Base-by-base conservation (phyloP, 179 eudicot species). In the Gypsophila paniculata region DNA sequence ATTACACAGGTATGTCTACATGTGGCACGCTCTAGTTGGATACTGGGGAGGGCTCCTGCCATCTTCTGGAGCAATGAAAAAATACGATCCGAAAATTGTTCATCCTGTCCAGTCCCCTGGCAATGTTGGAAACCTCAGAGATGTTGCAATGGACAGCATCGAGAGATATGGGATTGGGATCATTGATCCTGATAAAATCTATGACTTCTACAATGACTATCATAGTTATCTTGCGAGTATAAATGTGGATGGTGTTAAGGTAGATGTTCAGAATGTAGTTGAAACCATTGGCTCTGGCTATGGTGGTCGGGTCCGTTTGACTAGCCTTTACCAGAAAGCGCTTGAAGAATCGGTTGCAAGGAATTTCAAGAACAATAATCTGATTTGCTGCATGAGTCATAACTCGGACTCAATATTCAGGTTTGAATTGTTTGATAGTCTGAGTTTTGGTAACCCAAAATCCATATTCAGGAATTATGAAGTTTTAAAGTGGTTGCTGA, bases 31-130 rank as follows among this genome's bases (percentile, higher is more conserved):
- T 21, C 59, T 91, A 72, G 75, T 81, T 67, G 97, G 97, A 26
- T 91, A 89, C 42, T 91, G 97, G 97, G 97, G 95, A 68, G 95
- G 95, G 21, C 65, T 91, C 61, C 84, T 79, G 39, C 90, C 95
- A 34, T 81, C 84, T 25, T 83, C 86, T 19, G 83, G 76, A 22
- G 62, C 79, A 53, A 72, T 87, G 72, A 84, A 86, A 70, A 86
- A 91, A 48, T 91, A 91, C 78, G 81, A 83, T 14, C 86, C 90
- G 13, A 83, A 81, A 81, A 72, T 91, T 63, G 77, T 60, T 36
- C 78, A 91, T 78, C 94, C 92, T n/a, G 80, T 83, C 54, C 96
- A 84, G 74, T 86, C 94, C 18, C 91, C 94, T 15, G 90, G 95
- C 8, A 82, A 82, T 61, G 72, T 77, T n/a, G 95, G 89, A 57